These are phyloP conservation scores for Macrolepiota dolichaula DNA, from an alignment of 768 basidiomycete species.

Conservation along the genomic window DNA sequence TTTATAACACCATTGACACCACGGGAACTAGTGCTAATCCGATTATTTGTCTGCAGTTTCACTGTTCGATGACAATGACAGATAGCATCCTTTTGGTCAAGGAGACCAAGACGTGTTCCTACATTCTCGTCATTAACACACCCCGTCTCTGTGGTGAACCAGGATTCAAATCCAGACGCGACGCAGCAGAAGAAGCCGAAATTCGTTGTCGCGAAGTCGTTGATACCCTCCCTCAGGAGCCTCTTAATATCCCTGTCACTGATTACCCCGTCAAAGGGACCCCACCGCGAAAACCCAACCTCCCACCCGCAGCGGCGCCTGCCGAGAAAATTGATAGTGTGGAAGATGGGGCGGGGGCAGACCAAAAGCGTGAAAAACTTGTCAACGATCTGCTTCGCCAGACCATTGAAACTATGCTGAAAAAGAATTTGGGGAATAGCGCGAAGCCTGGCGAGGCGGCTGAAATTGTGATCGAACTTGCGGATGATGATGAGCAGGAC, in stretches of 20 bases:
- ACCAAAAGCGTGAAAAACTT: constrained; percentile 23
- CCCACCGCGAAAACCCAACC: constrained; percentile 42
- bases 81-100: constrained; percentile 90
- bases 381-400: constrained; percentile 34
- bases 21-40: constrained; percentile 15
- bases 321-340: background rate
- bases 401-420: constrained; percentile 35
- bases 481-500: constrained; percentile 41
- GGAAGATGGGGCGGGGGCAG: constrained; percentile 4
- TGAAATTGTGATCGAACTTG: constrained; percentile 42
- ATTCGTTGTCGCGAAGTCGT: constrained; percentile 83
- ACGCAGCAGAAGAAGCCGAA: constrained; percentile 60
- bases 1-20: constrained; percentile 3
- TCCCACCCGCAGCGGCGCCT: constrained; percentile 34
- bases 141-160: constrained; percentile 92
- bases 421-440: constrained; percentile 15
- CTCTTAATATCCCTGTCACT: constrained; percentile 40
- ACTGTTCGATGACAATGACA: constrained; percentile 92
- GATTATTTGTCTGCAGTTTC: constrained; percentile 58
- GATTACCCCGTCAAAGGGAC: constrained; percentile 55
- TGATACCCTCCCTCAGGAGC: constrained; percentile 25
- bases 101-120: constrained; percentile 91
- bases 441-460: constrained; percentile 4
- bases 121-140: constrained; percentile 91
- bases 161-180: constrained; percentile 79